Evolutionary conservation across 441 rosid genomes (phyloP).

Genomic region (Theobroma grandiflorum): DNA sequence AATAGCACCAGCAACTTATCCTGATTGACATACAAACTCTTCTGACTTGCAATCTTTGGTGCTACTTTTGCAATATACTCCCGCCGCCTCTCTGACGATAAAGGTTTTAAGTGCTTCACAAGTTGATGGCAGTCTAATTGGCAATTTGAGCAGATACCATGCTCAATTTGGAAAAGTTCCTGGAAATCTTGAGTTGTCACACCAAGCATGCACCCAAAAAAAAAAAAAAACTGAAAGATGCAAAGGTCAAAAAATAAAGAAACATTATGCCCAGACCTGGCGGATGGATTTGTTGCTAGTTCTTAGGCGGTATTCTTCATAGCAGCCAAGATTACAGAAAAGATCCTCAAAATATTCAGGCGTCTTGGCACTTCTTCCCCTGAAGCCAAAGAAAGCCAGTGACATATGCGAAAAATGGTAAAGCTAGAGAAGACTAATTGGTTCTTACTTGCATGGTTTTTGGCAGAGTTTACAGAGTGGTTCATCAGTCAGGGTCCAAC

Average conservation of each 20-base stretch:
- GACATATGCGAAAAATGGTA: constrained; percentile 12
- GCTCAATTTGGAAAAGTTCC: constrained; percentile 93
- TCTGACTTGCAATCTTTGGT: constrained; percentile 68
- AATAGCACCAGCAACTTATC: constrained; percentile 11
- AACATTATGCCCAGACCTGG: constrained; percentile 58
- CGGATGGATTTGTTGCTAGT: constrained; percentile 83
- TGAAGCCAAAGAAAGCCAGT: constrained; percentile 39
- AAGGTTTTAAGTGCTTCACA: constrained; percentile 70
- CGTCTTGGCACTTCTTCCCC: constrained; percentile 73
- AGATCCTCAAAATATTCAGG: constrained; percentile 98
- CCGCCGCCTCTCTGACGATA: constrained; percentile 68
- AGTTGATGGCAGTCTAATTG: constrained; percentile 88
- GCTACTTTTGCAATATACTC: constrained; percentile 66
- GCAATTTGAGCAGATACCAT: constrained; percentile 86
- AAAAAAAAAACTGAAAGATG: neutral
- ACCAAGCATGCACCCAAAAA: neutral
- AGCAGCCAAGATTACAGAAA: constrained; percentile 83
- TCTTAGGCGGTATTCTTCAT: constrained; percentile 90
- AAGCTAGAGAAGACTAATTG: constrained; percentile 33
- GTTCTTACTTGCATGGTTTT: constrained; percentile 77
- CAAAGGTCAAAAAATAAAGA: neutral
- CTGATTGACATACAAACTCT: constrained; percentile 66
- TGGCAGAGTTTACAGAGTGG: constrained; percentile 99
- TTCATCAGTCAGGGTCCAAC: constrained; percentile 70
- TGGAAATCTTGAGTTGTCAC: constrained; percentile 41